phyloP scores from a whole-genome alignment of 345 rosid species.

The Brassica juncea region DNA sequence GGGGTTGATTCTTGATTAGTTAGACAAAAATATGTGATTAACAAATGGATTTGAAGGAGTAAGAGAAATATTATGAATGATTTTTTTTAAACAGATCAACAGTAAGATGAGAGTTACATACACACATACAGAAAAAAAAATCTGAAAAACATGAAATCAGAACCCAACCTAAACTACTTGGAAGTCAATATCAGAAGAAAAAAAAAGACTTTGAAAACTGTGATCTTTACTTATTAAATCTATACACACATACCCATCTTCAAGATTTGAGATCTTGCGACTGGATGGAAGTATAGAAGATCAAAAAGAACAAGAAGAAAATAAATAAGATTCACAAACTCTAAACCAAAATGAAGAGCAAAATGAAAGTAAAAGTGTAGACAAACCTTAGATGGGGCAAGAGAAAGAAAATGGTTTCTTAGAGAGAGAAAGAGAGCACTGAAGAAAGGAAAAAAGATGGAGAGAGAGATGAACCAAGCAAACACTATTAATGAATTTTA shows the following conservation, averaged over 20 bases:
- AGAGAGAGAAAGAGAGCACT: constrained; percentile 37
- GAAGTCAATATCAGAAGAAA: not conserved
- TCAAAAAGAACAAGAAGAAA: not conserved
- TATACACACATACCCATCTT: not conserved
- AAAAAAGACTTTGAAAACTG: not conserved
- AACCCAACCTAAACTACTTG: not conserved
- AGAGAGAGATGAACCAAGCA: constrained; percentile 18
- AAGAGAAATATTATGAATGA: not conserved
- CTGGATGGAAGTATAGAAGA: not conserved
- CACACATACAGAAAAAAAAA: not conserved
- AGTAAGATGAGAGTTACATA: not conserved
- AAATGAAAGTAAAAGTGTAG: not conserved
- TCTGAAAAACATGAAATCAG: not conserved
- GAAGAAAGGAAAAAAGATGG: constrained; percentile 21
- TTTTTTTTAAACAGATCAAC: not conserved
- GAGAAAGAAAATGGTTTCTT: constrained; percentile 35
- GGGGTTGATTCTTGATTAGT: constrained; percentile 11
- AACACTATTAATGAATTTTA: not conserved
- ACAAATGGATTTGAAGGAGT: not conserved
- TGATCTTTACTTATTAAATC: constrained; percentile 15
- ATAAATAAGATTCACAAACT: not conserved
- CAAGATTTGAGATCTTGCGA: not conserved
- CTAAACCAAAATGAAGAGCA: constrained; percentile 3
- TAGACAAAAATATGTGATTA: not conserved
- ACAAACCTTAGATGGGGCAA: constrained; percentile 17